Base-by-base conservation (phyloP, 2,329 filamentous ascomycete genomes). In the Xylaria sp. region DNA sequence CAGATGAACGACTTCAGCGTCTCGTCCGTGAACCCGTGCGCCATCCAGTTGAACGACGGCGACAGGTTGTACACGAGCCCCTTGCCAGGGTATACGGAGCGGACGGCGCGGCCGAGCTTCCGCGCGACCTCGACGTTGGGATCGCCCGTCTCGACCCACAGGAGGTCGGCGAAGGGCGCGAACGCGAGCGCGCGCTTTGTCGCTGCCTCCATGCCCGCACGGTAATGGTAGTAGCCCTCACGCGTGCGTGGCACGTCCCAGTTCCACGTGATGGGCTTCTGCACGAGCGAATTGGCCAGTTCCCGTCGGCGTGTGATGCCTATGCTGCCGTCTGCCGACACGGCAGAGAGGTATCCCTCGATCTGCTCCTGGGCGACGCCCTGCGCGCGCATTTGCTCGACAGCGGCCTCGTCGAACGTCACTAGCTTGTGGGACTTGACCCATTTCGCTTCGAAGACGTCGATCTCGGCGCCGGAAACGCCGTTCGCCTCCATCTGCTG, bases 21-120 rank as follows among this genome's bases (percentile, higher is more conserved):
- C 69, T 89, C 90, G 71, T 94, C 89, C 3, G 88, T 91, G 81
- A 98, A 99, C 34, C 95, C 96, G 78, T 98, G 94, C 12, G 90
- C 90, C 89, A 97, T 96, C 96, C 96, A 99, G 85, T 99, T 98
- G 87, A 99, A 99, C 9, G 93, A 97, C 0, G 96, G 96, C 4
- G 91, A 94, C 1, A 99, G 87, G 82, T 99, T 99, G 83, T 99
- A 99, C 0, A 98, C 95, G 28, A 99, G 87, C 41, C 93, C 92
- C 86, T 98, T 98, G 68, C 88, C 89, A 0, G 94, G 93, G 75
- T 88, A 84, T 3, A 82, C 83, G 0, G 83, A 81, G 63, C 92
- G 89, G 68, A 99, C 96, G 53, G 93, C 88, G 12, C 87, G 86
- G 13, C 92, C 93, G 60, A 99, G 93, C 59, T 86, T 84, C 3